These are phyloP conservation scores for Podospora fimiseda DNA, from an alignment of 495 filamentous ascomycete species.

Conservation along the genomic window DNA sequence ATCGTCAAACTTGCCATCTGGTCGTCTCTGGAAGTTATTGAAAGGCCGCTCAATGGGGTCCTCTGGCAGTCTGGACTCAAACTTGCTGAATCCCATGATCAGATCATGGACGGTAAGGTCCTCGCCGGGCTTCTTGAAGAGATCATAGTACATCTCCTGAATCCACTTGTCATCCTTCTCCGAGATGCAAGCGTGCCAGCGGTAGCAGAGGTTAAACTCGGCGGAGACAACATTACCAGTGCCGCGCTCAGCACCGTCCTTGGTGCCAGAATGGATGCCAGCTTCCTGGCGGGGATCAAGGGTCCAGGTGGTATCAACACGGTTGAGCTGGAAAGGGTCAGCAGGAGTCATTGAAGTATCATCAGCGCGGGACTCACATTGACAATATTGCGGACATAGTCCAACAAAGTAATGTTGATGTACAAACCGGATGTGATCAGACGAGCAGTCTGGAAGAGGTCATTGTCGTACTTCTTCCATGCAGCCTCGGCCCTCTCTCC, in stretches of 20 bases:
- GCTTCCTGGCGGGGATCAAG: slow-evolving; percentile 64
- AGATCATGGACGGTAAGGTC: slow-evolving; percentile 52
- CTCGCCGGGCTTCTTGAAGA: slow-evolving; percentile 57
- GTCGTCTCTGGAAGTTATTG: slow-evolving; percentile 52
- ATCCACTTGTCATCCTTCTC: slow-evolving; percentile 70
- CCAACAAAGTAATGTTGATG: slow-evolving; percentile 75
- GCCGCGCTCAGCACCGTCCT: slow-evolving; percentile 46
- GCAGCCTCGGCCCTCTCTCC: slow-evolving; percentile 50
- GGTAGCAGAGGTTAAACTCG: slow-evolving; percentile 64
- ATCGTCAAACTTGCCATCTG: slow-evolving; percentile 57
- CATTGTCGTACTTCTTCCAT: slow-evolving; percentile 70
- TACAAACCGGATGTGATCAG: slow-evolving; percentile 77
- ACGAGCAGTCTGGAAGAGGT: slow-evolving; percentile 76
- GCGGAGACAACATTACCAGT: slow-evolving; percentile 70
- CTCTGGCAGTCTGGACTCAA: slow-evolving; percentile 49
- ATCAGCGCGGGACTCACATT: slow-evolving; percentile 36
- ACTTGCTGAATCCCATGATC: slow-evolving; percentile 51
- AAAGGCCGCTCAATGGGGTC: slow-evolving; percentile 63
- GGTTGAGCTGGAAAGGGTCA: slow-evolving; percentile 46
- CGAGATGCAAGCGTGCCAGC: slow-evolving; percentile 76
- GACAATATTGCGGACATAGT: slow-evolving; percentile 80
- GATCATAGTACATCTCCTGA: slow-evolving; percentile 52
- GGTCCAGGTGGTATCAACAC: slow-evolving; percentile 70
- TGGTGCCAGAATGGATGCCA: slow-evolving; percentile 50
- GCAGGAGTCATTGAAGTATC: not conserved